Evolutionary conservation across 2,329 filamentous ascomycete species (phyloP).

Genomic region (Cryphonectria naterciae): DNA sequence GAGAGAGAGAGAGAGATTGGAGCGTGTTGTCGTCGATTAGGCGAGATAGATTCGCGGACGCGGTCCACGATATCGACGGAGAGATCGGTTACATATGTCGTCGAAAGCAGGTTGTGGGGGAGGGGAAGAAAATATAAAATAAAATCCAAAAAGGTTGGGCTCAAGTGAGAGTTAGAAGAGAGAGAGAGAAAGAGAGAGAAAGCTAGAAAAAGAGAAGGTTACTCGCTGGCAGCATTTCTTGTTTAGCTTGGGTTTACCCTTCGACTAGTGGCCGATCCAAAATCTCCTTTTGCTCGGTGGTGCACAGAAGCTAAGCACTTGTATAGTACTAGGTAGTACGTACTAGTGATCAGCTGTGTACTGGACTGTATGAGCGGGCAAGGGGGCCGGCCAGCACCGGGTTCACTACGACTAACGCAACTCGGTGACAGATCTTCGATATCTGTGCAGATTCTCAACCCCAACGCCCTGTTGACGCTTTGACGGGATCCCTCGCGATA

Average conservation of each 20-base stretch:
- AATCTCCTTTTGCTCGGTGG: background rate
- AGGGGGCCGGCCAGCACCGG: background rate
- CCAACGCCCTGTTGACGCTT: background rate
- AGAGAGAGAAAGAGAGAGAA: background rate
- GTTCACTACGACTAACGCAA: background rate
- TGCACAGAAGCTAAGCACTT: background rate
- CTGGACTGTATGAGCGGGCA: background rate
- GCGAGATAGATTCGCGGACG: background rate
- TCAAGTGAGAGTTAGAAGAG: background rate
- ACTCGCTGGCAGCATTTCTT: background rate
- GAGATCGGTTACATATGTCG: background rate
- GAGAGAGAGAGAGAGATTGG: background rate
- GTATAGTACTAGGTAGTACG: too few species aligned
- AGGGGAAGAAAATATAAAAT: background rate
- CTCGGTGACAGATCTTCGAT: background rate
- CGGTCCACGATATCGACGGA: background rate
- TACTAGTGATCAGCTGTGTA: too few species aligned
- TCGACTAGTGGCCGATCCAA: conserved; percentile 1
- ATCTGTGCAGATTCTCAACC: background rate
- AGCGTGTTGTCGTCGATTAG: background rate
- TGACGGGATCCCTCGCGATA: background rate
- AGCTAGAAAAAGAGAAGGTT: background rate
- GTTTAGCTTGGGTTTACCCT: background rate
- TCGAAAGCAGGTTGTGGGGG: background rate
- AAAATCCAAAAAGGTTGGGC: background rate